Conservation (phyloP, 2,329 filamentous ascomycete species). For the Nothophaeocryptopus gaeumannii region DNA sequence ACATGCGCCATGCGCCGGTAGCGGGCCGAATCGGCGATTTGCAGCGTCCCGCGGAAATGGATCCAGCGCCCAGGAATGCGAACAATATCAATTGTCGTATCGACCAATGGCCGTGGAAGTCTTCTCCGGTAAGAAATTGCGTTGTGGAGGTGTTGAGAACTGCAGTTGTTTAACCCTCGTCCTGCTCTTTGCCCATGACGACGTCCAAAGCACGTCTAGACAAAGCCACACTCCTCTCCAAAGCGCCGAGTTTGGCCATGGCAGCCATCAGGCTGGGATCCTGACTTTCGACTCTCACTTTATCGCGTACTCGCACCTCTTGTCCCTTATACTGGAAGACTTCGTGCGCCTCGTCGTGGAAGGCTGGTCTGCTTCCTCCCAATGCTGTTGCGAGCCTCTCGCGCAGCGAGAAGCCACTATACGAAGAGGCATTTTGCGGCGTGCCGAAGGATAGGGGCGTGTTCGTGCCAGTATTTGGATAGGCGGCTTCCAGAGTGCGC, state of each 20-base stretch:
- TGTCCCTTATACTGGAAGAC: conserved; percentile 67
- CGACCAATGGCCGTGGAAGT: neutral
- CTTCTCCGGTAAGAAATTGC: neutral
- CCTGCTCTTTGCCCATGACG: conserved; percentile 67
- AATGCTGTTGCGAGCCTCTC: conserved; percentile 53
- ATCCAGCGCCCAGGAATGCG: too few relatives aligned
- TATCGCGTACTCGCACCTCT: conserved; percentile 83
- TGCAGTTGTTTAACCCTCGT: conserved; percentile 21
- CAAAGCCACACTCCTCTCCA: conserved; percentile 69
- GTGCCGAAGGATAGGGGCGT: conserved; percentile 28
- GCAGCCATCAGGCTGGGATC: conserved; percentile 83
- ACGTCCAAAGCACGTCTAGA: conserved; percentile 70
- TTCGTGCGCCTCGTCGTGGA: conserved; percentile 66
- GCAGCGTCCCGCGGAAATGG: neutral
- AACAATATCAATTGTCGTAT: too few relatives aligned
- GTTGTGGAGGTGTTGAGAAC: neutral
- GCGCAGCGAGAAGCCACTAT: conserved; percentile 57
- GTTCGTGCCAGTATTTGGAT: conserved; percentile 33
- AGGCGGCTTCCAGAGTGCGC: conserved; percentile 62
- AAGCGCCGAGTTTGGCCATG: conserved; percentile 75
- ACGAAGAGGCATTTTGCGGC: conserved; percentile 32
- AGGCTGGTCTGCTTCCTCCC: conserved; percentile 40
- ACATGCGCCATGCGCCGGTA: too few relatives aligned
- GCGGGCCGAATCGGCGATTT: neutral
- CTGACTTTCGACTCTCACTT: conserved; percentile 81